These are phyloP conservation scores for Royoungia palumana DNA, from an alignment of 768 basidiomycete species.

Conservation along the genomic window DNA sequence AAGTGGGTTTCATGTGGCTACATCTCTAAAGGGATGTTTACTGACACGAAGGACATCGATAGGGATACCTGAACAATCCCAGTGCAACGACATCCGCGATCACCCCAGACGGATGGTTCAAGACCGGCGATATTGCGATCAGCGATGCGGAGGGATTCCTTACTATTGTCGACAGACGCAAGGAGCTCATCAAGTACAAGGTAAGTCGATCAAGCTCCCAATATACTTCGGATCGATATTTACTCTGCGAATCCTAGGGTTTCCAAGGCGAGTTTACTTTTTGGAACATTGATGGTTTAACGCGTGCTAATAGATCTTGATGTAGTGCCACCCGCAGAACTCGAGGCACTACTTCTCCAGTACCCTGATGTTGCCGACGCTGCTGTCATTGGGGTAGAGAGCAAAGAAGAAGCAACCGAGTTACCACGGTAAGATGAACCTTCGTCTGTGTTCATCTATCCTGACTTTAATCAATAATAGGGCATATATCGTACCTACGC, in stretches of 20 bases:
- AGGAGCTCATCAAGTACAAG: conserved; percentile 79
- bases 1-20: conserved; percentile 36
- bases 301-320: not conserved
- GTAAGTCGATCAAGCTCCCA: conserved; percentile 14
- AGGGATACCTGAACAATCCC: conserved; percentile 77
- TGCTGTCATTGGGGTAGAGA: conserved; percentile 78
- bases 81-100: conserved; percentile 67
- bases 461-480: conserved; percentile 29
- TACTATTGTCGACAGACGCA: conserved; percentile 69
- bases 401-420: conserved; percentile 70
- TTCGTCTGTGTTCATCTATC: not conserved
- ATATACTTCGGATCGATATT: not conserved
- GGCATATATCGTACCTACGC: conserved; percentile 51
- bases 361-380: conserved; percentile 76
- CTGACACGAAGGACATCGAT: not conserved
- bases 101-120: conserved; percentile 77
- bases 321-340: conserved; percentile 80
- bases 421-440: conserved; percentile 54
- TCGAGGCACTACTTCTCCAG: conserved; percentile 71
- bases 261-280: conserved; percentile 58
- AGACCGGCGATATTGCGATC: conserved; percentile 82
- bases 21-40: not conserved
- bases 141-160: conserved; percentile 70
- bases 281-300: not conserved
- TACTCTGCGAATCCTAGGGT: conserved; percentile 41